phyloP scores from a whole-genome alignment of 2,329 filamentous ascomycete species.

The Drechmeria coniospora region DNA sequence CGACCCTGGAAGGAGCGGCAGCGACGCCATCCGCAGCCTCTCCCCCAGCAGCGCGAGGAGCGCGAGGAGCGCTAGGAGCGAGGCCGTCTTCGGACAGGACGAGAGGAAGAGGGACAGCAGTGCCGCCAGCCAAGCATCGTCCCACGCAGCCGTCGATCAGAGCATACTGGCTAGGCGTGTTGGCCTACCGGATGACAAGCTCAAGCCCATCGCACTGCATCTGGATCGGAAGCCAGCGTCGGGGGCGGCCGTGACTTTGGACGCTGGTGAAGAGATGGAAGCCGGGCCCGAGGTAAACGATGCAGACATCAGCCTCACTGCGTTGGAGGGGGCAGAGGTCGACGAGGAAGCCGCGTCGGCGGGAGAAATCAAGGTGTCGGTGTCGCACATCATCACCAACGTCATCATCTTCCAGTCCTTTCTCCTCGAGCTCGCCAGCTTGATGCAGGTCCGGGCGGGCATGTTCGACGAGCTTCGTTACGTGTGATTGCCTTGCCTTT shows the following conservation, averaged over 20 bases:
- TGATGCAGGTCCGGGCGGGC: conserved; percentile 59
- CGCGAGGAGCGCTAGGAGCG: conserved; percentile 11
- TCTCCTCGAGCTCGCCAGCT: conserved; percentile 57
- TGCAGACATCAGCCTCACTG: conserved; percentile 8
- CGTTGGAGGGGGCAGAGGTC: too few relatives aligned
- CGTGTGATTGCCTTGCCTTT: conserved; percentile 9
- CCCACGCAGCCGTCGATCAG: conserved; percentile 49
- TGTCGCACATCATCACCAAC: conserved; percentile 69
- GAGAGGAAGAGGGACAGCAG: conserved; percentile 15
- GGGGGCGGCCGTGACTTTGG: too few relatives aligned
- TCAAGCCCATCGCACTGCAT: conserved; percentile 30
- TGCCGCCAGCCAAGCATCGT: conserved; percentile 36
- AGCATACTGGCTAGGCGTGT: conserved; percentile 42
- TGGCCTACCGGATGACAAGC: conserved; percentile 25
- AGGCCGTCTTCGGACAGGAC: too few relatives aligned
- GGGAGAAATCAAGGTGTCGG: conserved; percentile 36
- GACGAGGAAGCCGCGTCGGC: conserved; percentile 6
- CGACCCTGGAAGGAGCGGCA: conserved; percentile 15
- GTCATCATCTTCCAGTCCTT: conserved; percentile 68
- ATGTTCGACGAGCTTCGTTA: conserved; percentile 65
- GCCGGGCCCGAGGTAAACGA: conserved; percentile 5
- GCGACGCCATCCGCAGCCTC: conserved; percentile 20
- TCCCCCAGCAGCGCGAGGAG: conserved; percentile 23
- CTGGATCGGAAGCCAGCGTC: conserved; percentile 15
- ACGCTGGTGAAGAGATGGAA: conserved; percentile 7